A percentile compares a stretch with the other conserved stretches of the same genome.
These are phyloP conservation scores for Melocanna baccifera DNA, from an alignment of 176 grass and related monocot species.

Conservation along the genomic window DNA sequence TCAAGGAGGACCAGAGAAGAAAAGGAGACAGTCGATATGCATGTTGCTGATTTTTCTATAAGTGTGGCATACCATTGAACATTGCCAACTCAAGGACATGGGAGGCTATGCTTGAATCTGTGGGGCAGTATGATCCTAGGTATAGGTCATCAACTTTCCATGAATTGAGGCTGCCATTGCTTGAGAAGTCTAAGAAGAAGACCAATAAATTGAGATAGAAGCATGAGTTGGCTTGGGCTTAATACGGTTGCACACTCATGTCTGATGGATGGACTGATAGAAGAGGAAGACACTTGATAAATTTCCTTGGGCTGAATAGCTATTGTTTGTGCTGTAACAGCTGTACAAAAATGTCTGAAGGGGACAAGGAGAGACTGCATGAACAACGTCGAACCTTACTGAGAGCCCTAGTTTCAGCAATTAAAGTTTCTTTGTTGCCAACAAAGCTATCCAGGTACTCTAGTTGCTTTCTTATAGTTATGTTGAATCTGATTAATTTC, in stretches of 20 bases:
- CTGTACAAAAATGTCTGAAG: slow-evolving; percentile 33
- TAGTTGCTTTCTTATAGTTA: slow-evolving; percentile 22
- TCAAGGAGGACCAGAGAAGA: background rate
- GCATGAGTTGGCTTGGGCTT: no score
- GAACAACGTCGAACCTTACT: slow-evolving; percentile 56
- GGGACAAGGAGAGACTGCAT: slow-evolving; percentile 44
- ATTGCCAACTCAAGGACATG: background rate
- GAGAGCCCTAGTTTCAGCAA: slow-evolving; percentile 44
- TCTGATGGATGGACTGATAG: no score
- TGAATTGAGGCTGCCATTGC: no score
- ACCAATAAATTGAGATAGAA: no score
- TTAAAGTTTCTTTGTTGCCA: slow-evolving; percentile 66
- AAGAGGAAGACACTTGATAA: no score
- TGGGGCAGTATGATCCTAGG: no score
- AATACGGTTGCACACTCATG: no score
- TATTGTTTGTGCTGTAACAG: slow-evolving; percentile 40
- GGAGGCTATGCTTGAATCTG: background rate
- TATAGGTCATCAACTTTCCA: no score
- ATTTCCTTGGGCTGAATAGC: no score
- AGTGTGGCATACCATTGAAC: background rate
- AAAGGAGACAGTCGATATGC: background rate
- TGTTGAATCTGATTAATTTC: background rate
- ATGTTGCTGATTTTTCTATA: background rate
- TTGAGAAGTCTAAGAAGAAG: no score
- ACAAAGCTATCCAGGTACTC: slow-evolving; percentile 50